Base-by-base conservation (phyloP, 1,284 basidiomycete genomes). In the Ceratobasidium papillatum region DNA sequence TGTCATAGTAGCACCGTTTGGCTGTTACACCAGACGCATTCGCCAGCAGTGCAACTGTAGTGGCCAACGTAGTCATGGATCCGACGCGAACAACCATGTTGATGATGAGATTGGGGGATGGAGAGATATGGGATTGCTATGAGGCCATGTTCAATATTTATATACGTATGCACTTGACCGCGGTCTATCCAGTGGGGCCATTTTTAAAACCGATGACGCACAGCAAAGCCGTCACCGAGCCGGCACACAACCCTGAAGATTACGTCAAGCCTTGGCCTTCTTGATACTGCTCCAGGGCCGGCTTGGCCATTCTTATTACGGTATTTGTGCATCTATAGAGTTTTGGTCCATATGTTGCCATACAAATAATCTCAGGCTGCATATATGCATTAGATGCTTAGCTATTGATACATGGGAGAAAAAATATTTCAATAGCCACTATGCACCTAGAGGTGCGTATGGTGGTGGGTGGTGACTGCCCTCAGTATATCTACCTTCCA, bases 1-100 rank as follows among this genome's bases (percentile, higher is more conserved):
- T 54, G 41, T 66, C 64, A 38, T 66, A 66, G 36, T 22, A 32
- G 17, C 64, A 66, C n/a, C 22, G 47, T 34, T 49, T 66, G 27
- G 64, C 64, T 17, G 30, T 11, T 11, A 25, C 64, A 7, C 32
- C 49, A 3, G 47, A 30, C 1, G 32, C 22, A 27, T 66, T 66
- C 2, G 51, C 64, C 47, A 66, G 12, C 19, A 66, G 30, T 32
- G 41, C 3, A 32, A 32, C 30, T 11, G 19, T 30, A 17, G 49
- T 54, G 30, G 64, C 49, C 34, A 66, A 66, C 11, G 9, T 36
- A 3, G 34, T 22, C 17, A 14, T 14, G 25, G 19, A 54, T n/a
- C 34, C 36, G 47, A 54, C 2, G 36, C 22, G 30, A 30, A n/a
- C n/a, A 5, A n/a, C 34, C 64, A 66, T 66, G 49, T 2, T 58